phyloP scores from a whole-genome alignment of 2,329 filamentous ascomycete species.

The Aspergillus unguis region DNA sequence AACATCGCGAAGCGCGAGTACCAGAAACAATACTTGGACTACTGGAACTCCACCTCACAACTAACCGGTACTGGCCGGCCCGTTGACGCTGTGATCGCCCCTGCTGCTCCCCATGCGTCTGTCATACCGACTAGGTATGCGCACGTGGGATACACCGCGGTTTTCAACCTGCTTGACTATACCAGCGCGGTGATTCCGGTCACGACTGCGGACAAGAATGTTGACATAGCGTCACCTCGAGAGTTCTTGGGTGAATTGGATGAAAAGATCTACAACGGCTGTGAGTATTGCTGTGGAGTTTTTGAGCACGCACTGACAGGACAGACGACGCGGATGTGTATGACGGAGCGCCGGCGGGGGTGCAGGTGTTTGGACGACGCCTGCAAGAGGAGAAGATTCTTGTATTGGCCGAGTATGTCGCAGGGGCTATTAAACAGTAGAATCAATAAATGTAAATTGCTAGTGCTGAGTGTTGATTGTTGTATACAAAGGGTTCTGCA shows the following conservation, averaged over 20 bases:
- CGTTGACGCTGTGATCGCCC: conserved; percentile 52
- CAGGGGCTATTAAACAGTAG: conserved; percentile 6
- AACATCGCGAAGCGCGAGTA: conserved; percentile 55
- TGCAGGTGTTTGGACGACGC: conserved; percentile 50
- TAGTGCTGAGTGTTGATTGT: background rate
- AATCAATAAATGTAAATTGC: background rate
- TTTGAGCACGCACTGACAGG: background rate
- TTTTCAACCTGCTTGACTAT: conserved; percentile 58
- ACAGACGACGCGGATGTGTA: conserved; percentile 50
- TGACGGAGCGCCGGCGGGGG: conserved; percentile 47
- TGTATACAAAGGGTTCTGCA: background rate
- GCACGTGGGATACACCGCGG: conserved; percentile 45
- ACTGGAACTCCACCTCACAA: conserved; percentile 57
- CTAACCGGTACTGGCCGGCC: conserved; percentile 50
- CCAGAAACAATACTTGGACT: conserved; percentile 60
- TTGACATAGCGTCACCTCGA: conserved; percentile 43
- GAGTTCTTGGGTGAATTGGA: conserved; percentile 46
- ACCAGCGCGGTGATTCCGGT: conserved; percentile 55
- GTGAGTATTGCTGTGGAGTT: conserved; percentile 35
- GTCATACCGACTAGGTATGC: conserved; percentile 43
- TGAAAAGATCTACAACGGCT: conserved; percentile 45
- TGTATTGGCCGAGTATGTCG: conserved; percentile 43
- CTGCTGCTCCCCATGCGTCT: conserved; percentile 43
- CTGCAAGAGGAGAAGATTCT: conserved; percentile 53
- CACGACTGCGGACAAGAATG: conserved; percentile 49